phyloP scores from a whole-genome alignment of 306 rosid species.

The Pyrus pyrifolia region DNA sequence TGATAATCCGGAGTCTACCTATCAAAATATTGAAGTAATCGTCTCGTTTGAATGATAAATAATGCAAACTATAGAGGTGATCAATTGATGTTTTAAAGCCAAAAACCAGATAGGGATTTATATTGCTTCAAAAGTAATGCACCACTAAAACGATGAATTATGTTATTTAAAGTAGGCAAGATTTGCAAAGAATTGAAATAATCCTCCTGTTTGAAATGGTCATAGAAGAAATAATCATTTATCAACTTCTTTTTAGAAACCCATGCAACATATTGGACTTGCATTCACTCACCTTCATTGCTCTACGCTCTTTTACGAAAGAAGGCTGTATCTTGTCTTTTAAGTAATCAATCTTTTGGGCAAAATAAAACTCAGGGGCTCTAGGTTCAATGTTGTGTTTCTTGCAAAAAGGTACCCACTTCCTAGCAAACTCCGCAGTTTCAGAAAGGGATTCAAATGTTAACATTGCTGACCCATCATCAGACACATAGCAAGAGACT shows the following conservation, averaged over 20 bases:
- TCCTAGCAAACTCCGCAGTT: slow-evolving; percentile 97
- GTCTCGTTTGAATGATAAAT: background rate
- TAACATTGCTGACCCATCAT: slow-evolving; percentile 99
- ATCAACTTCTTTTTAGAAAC: background rate
- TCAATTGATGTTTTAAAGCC: background rate
- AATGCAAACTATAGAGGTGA: background rate
- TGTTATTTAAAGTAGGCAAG: background rate
- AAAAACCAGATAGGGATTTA: background rate
- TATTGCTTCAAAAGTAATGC: background rate
- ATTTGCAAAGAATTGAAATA: background rate
- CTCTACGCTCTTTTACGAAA: slow-evolving; percentile 93
- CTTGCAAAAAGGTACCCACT: slow-evolving; percentile 99
- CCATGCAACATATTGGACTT: background rate
- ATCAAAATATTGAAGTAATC: background rate
- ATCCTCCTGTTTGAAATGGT: background rate
- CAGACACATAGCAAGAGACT: slow-evolving; percentile 98
- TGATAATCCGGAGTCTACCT: background rate
- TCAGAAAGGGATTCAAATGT: slow-evolving; percentile 95
- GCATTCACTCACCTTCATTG: slow-evolving; percentile 69
- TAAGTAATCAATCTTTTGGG: slow-evolving; percentile 93
- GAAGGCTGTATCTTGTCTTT: slow-evolving; percentile 98
- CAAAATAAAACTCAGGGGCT: slow-evolving; percentile 96
- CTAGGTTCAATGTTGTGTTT: slow-evolving; percentile 91
- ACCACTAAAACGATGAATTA: background rate
- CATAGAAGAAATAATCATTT: background rate